phyloP scores from a whole-genome alignment of 78 protist genomes.

The Cyanophora paradoxa region DNA sequence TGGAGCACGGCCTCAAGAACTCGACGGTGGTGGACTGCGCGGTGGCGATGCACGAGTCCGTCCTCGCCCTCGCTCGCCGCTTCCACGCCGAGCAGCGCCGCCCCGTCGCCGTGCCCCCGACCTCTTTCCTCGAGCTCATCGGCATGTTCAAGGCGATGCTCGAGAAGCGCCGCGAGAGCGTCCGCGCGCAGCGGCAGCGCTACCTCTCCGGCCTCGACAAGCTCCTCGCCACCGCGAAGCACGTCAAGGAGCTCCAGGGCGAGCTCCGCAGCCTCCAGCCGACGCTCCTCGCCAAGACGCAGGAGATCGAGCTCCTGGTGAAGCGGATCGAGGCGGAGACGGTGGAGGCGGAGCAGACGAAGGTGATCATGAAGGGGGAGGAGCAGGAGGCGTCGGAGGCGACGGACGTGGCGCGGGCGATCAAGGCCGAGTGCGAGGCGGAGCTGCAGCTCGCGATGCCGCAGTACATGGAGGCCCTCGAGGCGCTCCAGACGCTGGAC shows the following conservation, averaged over 20 bases:
- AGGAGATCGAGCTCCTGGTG: too few species aligned
- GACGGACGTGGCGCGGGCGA: background rate
- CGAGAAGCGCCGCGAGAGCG: constrained; percentile 17
- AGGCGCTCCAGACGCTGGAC: constrained; percentile 25
- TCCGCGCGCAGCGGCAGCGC: constrained; percentile 12
- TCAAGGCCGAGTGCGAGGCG: constrained; percentile 8
- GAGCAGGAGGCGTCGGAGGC: constrained; percentile 3
- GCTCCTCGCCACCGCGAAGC: constrained; percentile 27
- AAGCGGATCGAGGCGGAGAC: too few species aligned
- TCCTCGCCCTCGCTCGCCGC: background rate
- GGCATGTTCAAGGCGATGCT: constrained; percentile 25
- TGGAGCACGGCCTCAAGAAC: constrained; percentile 7
- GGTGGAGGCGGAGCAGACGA: background rate
- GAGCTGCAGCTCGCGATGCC: constrained; percentile 37
- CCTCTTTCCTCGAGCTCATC: constrained; percentile 63
- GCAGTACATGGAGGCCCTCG: constrained; percentile 27
- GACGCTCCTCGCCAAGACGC: background rate
- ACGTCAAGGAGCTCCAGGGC: constrained; percentile 19
- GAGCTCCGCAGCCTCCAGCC: constrained; percentile 28
- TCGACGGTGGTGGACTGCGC: too few species aligned
- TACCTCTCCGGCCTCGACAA: constrained; percentile 35
- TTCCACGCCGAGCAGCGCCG: constrained; percentile 39
- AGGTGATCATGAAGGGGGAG: background rate
- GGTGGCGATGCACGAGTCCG: constrained; percentile 55
- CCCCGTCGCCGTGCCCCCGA: constrained; percentile 61